Evolutionary conservation across 257 asterid species (phyloP).

Genomic region (Plantago elongata): DNA sequence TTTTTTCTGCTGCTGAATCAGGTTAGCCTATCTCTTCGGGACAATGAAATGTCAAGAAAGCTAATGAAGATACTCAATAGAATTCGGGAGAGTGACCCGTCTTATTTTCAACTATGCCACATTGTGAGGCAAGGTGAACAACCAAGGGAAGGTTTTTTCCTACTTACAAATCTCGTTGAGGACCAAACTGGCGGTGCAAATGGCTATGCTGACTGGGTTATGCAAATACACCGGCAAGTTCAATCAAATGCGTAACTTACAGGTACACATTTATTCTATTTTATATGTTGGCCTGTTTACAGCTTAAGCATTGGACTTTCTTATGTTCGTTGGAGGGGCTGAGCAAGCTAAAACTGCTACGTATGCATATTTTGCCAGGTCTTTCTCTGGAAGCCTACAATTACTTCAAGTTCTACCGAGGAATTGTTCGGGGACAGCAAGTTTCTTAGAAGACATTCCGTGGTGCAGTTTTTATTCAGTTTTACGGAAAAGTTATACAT

Average conservation of each 20-base stretch:
- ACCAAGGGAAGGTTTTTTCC: slow-evolving; percentile 62
- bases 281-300: too few relatives aligned
- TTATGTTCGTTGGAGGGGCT: too few relatives aligned
- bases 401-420: background rate
- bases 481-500: background rate
- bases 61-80: slow-evolving; percentile 46
- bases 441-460: background rate
- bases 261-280: slow-evolving; percentile 27
- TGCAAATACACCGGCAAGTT: slow-evolving; percentile 60
- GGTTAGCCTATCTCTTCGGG: slow-evolving; percentile 50
- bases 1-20: slow-evolving; percentile 27
- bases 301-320: too few relatives aligned
- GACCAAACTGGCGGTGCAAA: slow-evolving; percentile 53
- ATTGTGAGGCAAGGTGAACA: slow-evolving; percentile 87
- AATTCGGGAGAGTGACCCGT: slow-evolving; percentile 48
- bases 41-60: slow-evolving; percentile 57
- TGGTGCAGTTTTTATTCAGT: background rate
- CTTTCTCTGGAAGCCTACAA: background rate
- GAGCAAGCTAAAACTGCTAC: background rate
- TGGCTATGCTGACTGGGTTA: slow-evolving; percentile 81
- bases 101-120: slow-evolving; percentile 60
- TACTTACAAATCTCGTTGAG: slow-evolving; percentile 60
- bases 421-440: background rate
- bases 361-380: background rate
- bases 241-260: slow-evolving; percentile 59